Evolutionary conservation across 2,329 filamentous ascomycete genomes (phyloP).

Genomic region (Scortechinia acanthostroma): DNA sequence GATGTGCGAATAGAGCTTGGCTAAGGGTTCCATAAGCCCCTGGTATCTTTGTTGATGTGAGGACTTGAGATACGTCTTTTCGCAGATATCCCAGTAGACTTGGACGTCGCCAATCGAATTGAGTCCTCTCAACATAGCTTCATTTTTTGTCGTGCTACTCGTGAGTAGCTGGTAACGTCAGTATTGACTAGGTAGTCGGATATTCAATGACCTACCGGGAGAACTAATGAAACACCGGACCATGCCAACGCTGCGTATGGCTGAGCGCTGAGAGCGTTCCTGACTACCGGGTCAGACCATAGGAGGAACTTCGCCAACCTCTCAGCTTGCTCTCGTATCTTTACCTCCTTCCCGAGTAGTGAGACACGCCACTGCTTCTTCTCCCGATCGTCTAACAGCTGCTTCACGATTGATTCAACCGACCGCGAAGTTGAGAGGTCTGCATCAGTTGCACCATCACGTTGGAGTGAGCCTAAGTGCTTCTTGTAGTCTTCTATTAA

Average conservation of each 20-base stretch:
- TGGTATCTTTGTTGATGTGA: background rate
- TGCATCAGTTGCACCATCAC: background rate
- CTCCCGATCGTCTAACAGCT: conserved; percentile 6
- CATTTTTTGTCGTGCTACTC: conserved; percentile 7
- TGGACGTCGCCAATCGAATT: conserved; percentile 8
- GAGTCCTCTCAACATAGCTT: conserved; percentile 12
- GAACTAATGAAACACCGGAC: conserved; percentile 12
- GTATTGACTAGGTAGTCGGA: background rate
- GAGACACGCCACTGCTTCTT: conserved; percentile 11
- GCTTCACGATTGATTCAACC: conserved; percentile 3
- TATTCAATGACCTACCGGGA: conserved; percentile 9
- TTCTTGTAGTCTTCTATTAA: background rate
- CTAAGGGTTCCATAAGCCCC: conserved; percentile 4
- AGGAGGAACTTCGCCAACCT: conserved; percentile 11
- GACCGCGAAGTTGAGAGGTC: background rate
- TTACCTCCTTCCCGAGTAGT: conserved; percentile 9
- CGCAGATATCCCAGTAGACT: conserved; percentile 10
- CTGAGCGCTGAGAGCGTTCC: conserved; percentile 10
- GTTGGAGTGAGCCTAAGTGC: background rate
- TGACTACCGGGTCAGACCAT: conserved; percentile 12
- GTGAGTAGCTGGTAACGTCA: conserved; percentile 6
- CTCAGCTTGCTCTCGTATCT: conserved; percentile 10
- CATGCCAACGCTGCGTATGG: conserved; percentile 14
- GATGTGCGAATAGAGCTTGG: conserved; percentile 11
- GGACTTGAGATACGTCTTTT: conserved; percentile 6